phyloP scores from a whole-genome alignment of 2,329 filamentous ascomycete genomes.

The Penicillium sp. region DNA sequence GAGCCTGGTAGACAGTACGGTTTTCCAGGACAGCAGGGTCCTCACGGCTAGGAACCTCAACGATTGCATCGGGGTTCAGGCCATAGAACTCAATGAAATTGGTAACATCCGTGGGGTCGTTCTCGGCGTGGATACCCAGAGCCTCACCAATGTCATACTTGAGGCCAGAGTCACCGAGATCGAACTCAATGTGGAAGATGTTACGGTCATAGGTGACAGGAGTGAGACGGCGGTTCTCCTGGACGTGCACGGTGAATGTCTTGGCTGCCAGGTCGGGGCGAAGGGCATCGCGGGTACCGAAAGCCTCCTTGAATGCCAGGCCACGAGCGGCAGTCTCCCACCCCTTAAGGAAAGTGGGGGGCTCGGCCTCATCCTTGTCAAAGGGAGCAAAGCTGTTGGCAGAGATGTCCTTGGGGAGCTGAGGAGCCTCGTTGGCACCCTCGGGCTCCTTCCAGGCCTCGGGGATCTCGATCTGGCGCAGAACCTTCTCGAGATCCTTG shows the following conservation, averaged over 20 bases:
- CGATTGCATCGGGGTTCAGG: slow-evolving; percentile 77
- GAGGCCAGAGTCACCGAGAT: slow-evolving; percentile 86
- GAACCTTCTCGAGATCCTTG: slow-evolving; percentile 66
- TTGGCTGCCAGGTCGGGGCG: slow-evolving; percentile 85
- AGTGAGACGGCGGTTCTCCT: slow-evolving; percentile 93
- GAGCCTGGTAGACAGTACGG: slow-evolving; percentile 88
- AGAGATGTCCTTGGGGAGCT: slow-evolving; percentile 68
- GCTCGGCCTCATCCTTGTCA: slow-evolving; percentile 74
- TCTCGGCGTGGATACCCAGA: slow-evolving; percentile 93
- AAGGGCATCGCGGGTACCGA: slow-evolving; percentile 71
- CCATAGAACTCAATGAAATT: slow-evolving; percentile 91
- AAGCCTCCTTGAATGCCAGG: slow-evolving; percentile 92
- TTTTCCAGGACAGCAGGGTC: slow-evolving; percentile 75
- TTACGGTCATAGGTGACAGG: slow-evolving; percentile 90
- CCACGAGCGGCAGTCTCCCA: slow-evolving; percentile 88
- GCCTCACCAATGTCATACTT: slow-evolving; percentile 98
- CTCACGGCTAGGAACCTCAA: slow-evolving; percentile 89
- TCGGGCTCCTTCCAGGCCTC: slow-evolving; percentile 78
- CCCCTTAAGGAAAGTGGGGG: slow-evolving; percentile 67
- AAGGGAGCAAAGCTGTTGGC: slow-evolving; percentile 82
- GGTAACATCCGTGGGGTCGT: slow-evolving; percentile 76
- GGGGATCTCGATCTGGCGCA: slow-evolving; percentile 76
- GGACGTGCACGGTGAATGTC: slow-evolving; percentile 85
- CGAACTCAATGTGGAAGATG: slow-evolving; percentile 99
- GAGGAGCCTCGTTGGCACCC: slow-evolving; percentile 41